A percentile compares a stretch with the other conserved stretches of the same genome.
Conservation (phyloP, 2,329 filamentous ascomycete genomes). For the Venturia pyrina region DNA sequence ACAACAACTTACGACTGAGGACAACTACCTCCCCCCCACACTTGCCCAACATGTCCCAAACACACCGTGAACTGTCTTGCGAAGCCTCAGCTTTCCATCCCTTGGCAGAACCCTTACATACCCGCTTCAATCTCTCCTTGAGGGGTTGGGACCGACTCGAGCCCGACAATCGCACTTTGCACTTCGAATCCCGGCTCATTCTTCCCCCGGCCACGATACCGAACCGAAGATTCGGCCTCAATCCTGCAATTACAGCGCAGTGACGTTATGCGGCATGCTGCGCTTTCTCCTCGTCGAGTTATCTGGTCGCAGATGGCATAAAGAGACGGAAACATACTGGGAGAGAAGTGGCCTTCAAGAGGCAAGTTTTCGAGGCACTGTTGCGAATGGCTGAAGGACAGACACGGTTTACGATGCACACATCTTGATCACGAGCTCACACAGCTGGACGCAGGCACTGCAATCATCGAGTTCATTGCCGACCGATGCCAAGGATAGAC, state of each 20-base stretch:
- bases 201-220: background rate
- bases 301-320: background rate
- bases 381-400: background rate
- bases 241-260: background rate
- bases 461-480: no score
- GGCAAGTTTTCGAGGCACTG: background rate
- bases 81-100: background rate
- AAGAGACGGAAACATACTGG: background rate
- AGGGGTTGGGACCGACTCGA: background rate
- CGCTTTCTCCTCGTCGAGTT: background rate
- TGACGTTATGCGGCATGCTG: background rate
- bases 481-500: no score
- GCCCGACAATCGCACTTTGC: background rate
- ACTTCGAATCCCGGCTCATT: background rate
- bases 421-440: background rate
- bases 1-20: no score
- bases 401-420: no score
- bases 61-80: no score
- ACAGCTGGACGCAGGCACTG: background rate
- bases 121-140: background rate
- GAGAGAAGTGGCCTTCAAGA: background rate
- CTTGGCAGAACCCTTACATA: background rate
- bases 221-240: background rate
- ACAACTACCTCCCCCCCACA: no score
- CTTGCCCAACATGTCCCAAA: no score